Conservation (phyloP, 768 basidiomycete genomes). For the Tremella mesenterica region DNA sequence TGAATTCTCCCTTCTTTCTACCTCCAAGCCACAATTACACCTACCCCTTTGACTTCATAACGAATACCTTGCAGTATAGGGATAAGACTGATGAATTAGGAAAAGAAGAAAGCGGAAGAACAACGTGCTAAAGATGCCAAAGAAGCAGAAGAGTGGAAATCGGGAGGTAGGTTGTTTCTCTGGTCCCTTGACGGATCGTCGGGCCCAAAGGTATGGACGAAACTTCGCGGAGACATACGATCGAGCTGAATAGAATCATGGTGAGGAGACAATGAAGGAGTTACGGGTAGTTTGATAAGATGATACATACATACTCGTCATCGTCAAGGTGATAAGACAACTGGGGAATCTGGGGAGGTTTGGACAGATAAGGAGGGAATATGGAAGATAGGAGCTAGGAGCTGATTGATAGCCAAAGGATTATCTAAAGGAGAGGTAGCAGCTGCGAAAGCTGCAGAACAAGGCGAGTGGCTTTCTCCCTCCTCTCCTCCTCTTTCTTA, state of each 20-base stretch:
- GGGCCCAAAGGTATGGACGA: too few relatives aligned
- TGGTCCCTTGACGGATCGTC: not conserved
- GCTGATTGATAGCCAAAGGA: slow-evolving; percentile 38
- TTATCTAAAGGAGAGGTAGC: slow-evolving; percentile 35
- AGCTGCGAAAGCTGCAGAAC: slow-evolving; percentile 39
- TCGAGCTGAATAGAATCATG: too few relatives aligned
- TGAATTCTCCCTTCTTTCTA: slow-evolving; percentile 19
- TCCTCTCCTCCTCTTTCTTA: not conserved
- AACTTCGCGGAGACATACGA: too few relatives aligned
- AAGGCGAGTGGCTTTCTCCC: slow-evolving; percentile 17
- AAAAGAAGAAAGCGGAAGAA: slow-evolving; percentile 27
- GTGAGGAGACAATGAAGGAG: too few relatives aligned
- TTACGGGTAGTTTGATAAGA: not conserved
- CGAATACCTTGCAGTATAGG: not conserved
- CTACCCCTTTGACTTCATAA: not conserved
- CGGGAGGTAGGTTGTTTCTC: slow-evolving; percentile 52
- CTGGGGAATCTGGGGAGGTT: not conserved
- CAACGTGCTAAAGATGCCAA: slow-evolving; percentile 34
- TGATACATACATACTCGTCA: not conserved
- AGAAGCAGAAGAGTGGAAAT: slow-evolving; percentile 53
- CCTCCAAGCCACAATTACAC: not conserved
- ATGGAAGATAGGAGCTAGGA: too few relatives aligned
- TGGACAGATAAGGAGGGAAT: too few relatives aligned
- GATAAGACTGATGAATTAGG: slow-evolving; percentile 17
- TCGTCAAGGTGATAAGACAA: not conserved